These are phyloP conservation scores for Cymbopogon flexuosus DNA, from an alignment of 202 grass and related monocot genomes.

Conservation along the genomic window DNA sequence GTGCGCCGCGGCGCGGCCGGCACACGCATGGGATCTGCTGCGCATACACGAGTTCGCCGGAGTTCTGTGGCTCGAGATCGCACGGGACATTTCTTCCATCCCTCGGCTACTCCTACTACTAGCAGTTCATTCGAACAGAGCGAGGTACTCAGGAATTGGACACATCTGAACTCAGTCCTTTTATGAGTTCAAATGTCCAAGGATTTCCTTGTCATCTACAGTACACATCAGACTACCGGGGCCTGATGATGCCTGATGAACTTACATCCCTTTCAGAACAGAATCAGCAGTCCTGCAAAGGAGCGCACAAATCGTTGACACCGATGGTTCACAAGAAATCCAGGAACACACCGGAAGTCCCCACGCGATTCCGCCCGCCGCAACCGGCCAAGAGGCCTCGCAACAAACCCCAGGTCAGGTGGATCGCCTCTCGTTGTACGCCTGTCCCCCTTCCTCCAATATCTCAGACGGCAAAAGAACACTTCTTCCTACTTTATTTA, in stretches of 20 bases:
- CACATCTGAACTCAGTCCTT: too few species aligned
- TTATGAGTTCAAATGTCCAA: too few species aligned
- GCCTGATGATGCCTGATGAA: too few species aligned
- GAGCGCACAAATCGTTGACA: not conserved
- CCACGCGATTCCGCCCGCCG: conserved; percentile 31
- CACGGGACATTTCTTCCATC: not conserved
- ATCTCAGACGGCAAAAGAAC: not conserved
- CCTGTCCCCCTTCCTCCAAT: not conserved
- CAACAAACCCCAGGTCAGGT: conserved; percentile 13
- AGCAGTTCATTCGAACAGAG: too few species aligned
- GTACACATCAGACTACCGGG: too few species aligned
- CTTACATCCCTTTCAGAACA: not conserved
- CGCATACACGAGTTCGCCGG: not conserved
- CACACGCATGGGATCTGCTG: conserved; percentile 41
- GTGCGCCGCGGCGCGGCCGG: not conserved
- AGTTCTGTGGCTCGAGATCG: not conserved
- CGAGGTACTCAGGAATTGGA: too few species aligned
- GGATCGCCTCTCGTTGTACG: conserved; percentile 9
- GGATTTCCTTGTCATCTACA: too few species aligned
- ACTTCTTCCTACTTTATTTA: not conserved
- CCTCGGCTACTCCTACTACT: not conserved
- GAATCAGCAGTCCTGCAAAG: not conserved
- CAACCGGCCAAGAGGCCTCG: conserved; percentile 33
- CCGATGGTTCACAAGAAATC: conserved; percentile 31
- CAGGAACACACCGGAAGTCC: not conserved